These are phyloP conservation scores for Salix suchowensis DNA, from an alignment of 345 rosid species.

Conservation along the genomic window DNA sequence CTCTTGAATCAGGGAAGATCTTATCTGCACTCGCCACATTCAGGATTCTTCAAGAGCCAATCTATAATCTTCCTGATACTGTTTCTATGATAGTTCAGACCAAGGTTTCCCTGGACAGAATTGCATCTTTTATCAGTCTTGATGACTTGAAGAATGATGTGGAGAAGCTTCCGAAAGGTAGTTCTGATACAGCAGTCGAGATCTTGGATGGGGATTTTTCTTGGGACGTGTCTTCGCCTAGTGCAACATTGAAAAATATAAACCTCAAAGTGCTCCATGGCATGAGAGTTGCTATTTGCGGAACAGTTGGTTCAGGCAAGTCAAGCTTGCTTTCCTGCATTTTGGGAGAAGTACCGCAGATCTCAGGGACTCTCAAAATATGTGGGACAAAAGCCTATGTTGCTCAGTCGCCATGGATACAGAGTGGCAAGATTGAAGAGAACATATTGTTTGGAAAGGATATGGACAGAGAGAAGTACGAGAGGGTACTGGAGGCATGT, in stretches of 20 bases:
- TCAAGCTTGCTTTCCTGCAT: slow-evolving; percentile 33
- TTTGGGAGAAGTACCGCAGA: slow-evolving; percentile 29
- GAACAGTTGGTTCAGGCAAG: slow-evolving; percentile 35
- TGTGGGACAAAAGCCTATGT: slow-evolving; percentile 39
- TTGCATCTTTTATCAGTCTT: slow-evolving; percentile 25
- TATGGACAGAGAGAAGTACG: slow-evolving; percentile 24
- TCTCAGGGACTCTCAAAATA: slow-evolving; percentile 24
- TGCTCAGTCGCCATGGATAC: slow-evolving; percentile 36
- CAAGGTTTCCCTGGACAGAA: slow-evolving; percentile 35
- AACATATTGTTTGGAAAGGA: slow-evolving; percentile 32
- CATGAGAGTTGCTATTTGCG: slow-evolving; percentile 36
- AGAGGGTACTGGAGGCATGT: slow-evolving; percentile 31
- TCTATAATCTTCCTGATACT: slow-evolving; percentile 26
- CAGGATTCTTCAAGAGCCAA: slow-evolving; percentile 30
- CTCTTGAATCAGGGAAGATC: slow-evolving; percentile 32
- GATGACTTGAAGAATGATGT: slow-evolving; percentile 27
- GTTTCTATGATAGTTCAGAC: slow-evolving; percentile 32
- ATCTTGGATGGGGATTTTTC: slow-evolving; percentile 27
- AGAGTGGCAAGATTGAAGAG: slow-evolving; percentile 32
- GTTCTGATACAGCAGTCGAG: slow-evolving; percentile 22
- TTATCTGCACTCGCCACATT: slow-evolving; percentile 37
- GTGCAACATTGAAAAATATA: slow-evolving; percentile 22
- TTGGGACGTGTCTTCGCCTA: slow-evolving; percentile 26
- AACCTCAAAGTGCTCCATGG: slow-evolving; percentile 27
- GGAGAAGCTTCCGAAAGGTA: slow-evolving; percentile 23